These are phyloP conservation scores for Neocucurbitaria cava DNA, from an alignment of 2,329 filamentous ascomycete species.

Conservation along the genomic window DNA sequence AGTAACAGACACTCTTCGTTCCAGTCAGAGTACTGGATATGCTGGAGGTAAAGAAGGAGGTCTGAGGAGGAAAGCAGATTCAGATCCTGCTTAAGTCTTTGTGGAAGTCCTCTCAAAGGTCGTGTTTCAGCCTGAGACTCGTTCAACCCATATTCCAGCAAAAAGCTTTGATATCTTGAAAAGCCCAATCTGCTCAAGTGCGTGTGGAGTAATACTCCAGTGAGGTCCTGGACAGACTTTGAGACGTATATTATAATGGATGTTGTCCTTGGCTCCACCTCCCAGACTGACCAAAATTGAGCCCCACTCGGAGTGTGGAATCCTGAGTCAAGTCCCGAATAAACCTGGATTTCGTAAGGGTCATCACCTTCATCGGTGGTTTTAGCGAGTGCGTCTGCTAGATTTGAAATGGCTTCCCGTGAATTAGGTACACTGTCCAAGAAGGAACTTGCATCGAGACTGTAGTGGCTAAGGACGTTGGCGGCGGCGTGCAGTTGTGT, in stretches of 20 bases:
- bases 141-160: conserved; percentile 36
- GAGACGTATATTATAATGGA: conserved; percentile 44
- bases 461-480: conserved; percentile 22
- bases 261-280: conserved; percentile 37
- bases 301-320: conserved; percentile 42
- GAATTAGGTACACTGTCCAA: conserved; percentile 29
- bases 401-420: conserved; percentile 29
- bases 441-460: conserved; percentile 15
- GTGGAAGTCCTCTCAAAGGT: conserved; percentile 25
- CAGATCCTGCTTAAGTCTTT: conserved; percentile 42
- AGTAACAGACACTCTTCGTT: conserved; percentile 40
- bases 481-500: conserved; percentile 32
- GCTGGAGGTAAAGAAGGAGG: conserved; percentile 42
- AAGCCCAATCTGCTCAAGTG: conserved; percentile 44
- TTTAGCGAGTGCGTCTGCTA: conserved; percentile 30
- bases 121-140: conserved; percentile 17
- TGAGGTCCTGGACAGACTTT: conserved; percentile 43
- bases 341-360: conserved; percentile 40
- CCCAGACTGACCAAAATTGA: conserved; percentile 48
- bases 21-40: conserved; percentile 43
- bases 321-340: conserved; percentile 46
- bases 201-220: conserved; percentile 39
- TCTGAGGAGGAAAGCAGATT: conserved; percentile 43
- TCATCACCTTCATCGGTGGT: conserved; percentile 38
- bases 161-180: conserved; percentile 46